These are phyloP conservation scores for Salix brachista DNA, from an alignment of 345 rosid species.

Conservation along the genomic window DNA sequence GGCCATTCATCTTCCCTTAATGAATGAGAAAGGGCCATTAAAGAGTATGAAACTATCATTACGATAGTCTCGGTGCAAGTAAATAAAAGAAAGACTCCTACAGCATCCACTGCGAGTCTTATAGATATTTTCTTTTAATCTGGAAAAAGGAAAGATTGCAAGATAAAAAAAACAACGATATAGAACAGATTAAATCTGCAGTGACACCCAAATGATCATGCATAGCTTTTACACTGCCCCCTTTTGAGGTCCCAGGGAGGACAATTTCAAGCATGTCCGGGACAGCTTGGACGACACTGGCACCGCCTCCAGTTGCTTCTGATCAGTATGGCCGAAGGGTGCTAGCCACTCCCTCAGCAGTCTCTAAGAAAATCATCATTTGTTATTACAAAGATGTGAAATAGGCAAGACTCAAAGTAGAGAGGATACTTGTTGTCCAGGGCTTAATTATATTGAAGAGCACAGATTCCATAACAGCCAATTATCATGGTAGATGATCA, in stretches of 20 bases:
- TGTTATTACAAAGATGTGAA: constrained; percentile 20
- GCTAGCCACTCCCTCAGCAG: constrained; percentile 61
- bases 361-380: constrained; percentile 74
- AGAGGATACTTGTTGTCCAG: not conserved
- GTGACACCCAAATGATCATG: constrained; percentile 75
- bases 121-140: not conserved
- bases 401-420: not conserved
- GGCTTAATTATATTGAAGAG: not conserved
- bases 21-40: not conserved
- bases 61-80: not conserved
- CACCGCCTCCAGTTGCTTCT: constrained; percentile 60
- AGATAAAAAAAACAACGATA: not conserved
- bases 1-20: not conserved
- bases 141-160: not conserved
- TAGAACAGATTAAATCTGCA: constrained; percentile 12
- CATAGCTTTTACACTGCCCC: constrained; percentile 62
- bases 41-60: not conserved
- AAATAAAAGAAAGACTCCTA: not conserved
- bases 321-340: constrained; percentile 80
- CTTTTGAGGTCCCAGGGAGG: constrained; percentile 83
- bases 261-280: constrained; percentile 91
- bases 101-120: not conserved
- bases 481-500: not conserved
- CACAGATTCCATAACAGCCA: not conserved
- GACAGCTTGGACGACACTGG: constrained; percentile 69